Base-by-base conservation (phyloP, 176 grass and related monocot species). In the Chloris gayana region DNA sequence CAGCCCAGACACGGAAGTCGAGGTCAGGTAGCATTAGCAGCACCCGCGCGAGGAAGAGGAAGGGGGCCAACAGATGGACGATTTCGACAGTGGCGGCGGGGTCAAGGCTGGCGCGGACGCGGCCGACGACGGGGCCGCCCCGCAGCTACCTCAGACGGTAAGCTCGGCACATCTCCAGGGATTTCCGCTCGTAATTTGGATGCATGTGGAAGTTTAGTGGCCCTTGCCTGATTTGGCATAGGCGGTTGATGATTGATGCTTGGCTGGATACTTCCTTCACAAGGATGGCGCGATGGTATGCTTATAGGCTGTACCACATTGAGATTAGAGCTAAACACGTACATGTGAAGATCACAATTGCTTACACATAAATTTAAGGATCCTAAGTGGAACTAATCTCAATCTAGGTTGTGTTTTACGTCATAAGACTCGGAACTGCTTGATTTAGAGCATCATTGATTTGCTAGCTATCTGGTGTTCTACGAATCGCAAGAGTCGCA, bases 131-230 rank as follows among this genome's bases (percentile, higher is more conserved):
- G 89, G 87, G 62, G 90, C 58, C 72, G 69, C 85, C 3, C 83
- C 92, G 13, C 90, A 88, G 42, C 82, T 98, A 38, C 95, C 95
- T 5, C 88, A 94, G 70, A 94, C 77, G 83, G 95, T 98, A 50
- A 57, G 54, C 44, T 7, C 58, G 21, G 49, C 41, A 13, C 37
- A 45, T 33, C 71, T 78, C 34, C 24, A 42, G 9, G 14, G 34
- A 44, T 59, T 0, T 61, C 62, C 11, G 57, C 60, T 5, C 64
- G 67, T 77, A 79, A 14, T 76, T 76, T 83, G 49, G 62, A 24
- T 67, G 72, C 22, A 32, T 57, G 39, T 65, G n/a, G 35, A 70
- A 56, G 37, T 69, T 69, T 34, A 5, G 29, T 45, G 37, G 17
- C 2, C 58, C 25, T 29, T 61, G 25, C 39, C 68, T 30, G 25